Evolutionary conservation across 106 monocot genomes (phyloP), one percentile per base, ranked within the genome.

Genomic region (Chionographis japonica): DNA sequence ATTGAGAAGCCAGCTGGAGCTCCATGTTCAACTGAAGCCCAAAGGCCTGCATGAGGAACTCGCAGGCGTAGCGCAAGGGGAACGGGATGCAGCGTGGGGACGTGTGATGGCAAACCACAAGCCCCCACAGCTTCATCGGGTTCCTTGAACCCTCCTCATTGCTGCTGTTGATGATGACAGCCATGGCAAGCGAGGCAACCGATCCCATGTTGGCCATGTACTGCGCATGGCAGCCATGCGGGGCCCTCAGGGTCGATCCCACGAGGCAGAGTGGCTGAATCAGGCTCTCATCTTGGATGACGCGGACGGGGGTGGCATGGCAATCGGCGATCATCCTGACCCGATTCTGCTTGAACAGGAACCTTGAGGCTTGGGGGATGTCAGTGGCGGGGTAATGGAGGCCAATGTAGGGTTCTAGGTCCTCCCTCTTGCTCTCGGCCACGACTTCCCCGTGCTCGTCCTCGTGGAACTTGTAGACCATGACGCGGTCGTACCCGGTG

Each of bases 41-140:
- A 49, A 95, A 91, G 39, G 95, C 91, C 75, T 95, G 95, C 95
- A 95, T 95, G 49, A 95, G 78, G 58, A 95, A 95, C 81, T 95
- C 95, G 14, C 95, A 95, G 42, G 95, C 95, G 54, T 95, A 91
- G 63, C 95, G 88, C 10, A 95, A 72, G 4, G 95, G 95, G 58
- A 95, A 95, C 2, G 91, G 95, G 15, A 95, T 91, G 84, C 81
- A 82, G 41, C 95, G 73, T 0, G 88, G 88, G 13, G 91, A 88
- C 19, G 95, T 88, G 72, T 95, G 95, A 77, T 95, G 91, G 68
- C 95, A 95, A 18, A 95, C 91, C 1, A 95, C 91, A 11, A 95
- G 83, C 3, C 95, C 95, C 91, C 95, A 95, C 19, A 95, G 74
- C 73, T 95, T 95, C 88, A 85, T 88, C 7, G 75, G 56, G 58